Percentiles rank a stretch among this genome's conserved stretches.
Conservation (phyloP, 2,329 filamentous ascomycete species). For the Diaporthe longicolla region DNA sequence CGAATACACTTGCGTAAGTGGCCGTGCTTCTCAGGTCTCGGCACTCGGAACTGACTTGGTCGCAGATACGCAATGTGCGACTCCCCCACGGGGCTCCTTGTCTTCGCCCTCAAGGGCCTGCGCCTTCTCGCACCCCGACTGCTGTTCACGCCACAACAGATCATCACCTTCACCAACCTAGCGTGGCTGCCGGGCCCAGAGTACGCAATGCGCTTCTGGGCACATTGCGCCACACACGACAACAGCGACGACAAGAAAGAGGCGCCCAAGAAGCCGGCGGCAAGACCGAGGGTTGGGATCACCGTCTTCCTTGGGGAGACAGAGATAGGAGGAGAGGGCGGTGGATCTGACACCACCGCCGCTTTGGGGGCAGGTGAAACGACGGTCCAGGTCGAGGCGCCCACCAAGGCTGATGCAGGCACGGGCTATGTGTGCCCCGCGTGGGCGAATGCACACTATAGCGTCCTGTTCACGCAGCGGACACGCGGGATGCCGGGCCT, state of each 20-base stretch:
- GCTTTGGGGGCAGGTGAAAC: slow-evolving; percentile 44
- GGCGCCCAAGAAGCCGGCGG: slow-evolving; percentile 30
- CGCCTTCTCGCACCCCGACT: slow-evolving; percentile 56
- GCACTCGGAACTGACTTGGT: not conserved
- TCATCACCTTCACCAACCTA: slow-evolving; percentile 73
- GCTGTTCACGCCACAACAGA: slow-evolving; percentile 63
- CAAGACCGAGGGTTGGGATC: slow-evolving; percentile 59
- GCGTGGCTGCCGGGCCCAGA: slow-evolving; percentile 78
- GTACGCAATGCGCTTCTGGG: slow-evolving; percentile 70
- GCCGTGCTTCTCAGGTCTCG: not conserved
- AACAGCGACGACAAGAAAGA: slow-evolving; percentile 49
- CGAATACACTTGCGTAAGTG: slow-evolving; percentile 64
- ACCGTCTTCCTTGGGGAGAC: slow-evolving; percentile 62
- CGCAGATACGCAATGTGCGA: slow-evolving; percentile 71
- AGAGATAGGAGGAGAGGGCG: slow-evolving; percentile 39
- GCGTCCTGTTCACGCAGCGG: slow-evolving; percentile 59
- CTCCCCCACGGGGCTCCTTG: slow-evolving; percentile 71
- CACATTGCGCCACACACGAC: slow-evolving; percentile 57
- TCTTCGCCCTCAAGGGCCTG: slow-evolving; percentile 66
- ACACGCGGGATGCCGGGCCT: slow-evolving; percentile 58
- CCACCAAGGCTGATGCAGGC: slow-evolving; percentile 17
- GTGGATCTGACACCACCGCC: slow-evolving; percentile 37
- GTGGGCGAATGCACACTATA: slow-evolving; percentile 62
- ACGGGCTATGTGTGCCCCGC: slow-evolving; percentile 60
- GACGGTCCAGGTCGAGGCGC: slow-evolving; percentile 44